These are phyloP conservation scores for Geranium rotundifolium DNA, from an alignment of 345 rosid species.

Conservation along the genomic window DNA sequence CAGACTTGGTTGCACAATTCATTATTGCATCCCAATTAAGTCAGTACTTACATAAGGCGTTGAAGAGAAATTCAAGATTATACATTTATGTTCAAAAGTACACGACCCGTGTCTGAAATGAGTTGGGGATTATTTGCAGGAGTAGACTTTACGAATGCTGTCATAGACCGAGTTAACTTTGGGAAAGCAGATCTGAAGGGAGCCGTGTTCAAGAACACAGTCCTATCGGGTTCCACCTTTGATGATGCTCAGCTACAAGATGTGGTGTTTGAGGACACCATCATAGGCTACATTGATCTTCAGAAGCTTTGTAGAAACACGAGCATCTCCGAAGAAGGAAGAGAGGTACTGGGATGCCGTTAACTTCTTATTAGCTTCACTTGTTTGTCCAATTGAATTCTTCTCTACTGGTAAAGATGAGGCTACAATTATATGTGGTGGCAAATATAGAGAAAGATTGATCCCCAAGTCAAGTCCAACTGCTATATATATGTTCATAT, in stretches of 20 bases:
- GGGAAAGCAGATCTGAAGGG: slow-evolving; percentile 67
- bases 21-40: no score
- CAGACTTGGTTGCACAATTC: no score
- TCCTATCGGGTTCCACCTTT: slow-evolving; percentile 77
- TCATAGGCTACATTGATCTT: slow-evolving; percentile 61
- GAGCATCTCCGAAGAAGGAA: slow-evolving; percentile 34
- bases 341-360: slow-evolving; percentile 52
- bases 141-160: slow-evolving; percentile 73
- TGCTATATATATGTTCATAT: no score
- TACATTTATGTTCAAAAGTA: no score
- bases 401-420: no score
- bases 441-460: no score
- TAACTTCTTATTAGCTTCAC: neutral
- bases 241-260: slow-evolving; percentile 54
- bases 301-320: slow-evolving; percentile 50
- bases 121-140: slow-evolving; percentile 29
- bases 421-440: no score
- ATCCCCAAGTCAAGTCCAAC: no score
- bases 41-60: no score
- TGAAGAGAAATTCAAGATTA: no score
- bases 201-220: slow-evolving; percentile 66
- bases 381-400: no score
- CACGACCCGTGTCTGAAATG: no score
- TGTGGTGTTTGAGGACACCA: slow-evolving; percentile 59
- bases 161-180: slow-evolving; percentile 75